A percentile compares a stretch with the other conserved stretches of the same genome.
These are phyloP conservation scores for Cyberlindnera nakhonratchasimensis DNA, from an alignment of 805 yeast species.

Conservation along the genomic window DNA sequence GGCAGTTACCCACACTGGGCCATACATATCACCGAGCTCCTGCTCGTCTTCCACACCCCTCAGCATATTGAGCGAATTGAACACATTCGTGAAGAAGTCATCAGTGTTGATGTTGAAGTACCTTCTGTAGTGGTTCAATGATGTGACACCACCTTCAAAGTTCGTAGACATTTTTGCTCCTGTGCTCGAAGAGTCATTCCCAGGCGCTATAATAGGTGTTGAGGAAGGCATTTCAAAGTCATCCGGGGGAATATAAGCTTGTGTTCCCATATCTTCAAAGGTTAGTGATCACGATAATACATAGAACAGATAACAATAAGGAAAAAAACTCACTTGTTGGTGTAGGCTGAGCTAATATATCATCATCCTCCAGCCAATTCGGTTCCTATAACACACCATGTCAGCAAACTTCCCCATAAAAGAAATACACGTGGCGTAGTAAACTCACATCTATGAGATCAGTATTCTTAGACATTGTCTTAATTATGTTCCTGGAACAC, in stretches of 20 bases:
- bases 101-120: conserved; percentile 68
- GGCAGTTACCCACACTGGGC: conserved; percentile 88
- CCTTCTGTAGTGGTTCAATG: conserved; percentile 56
- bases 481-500: too few species aligned
- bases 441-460: conserved; percentile 15
- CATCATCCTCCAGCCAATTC: conserved; percentile 27
- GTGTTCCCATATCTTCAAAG: conserved; percentile 22
- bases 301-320: too few species aligned
- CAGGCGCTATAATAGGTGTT: not conserved
- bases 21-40: conserved; percentile 68
- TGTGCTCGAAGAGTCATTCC: not conserved
- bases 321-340: not conserved
- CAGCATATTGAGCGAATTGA: conserved; percentile 56
- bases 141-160: conserved; percentile 45
- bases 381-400: conserved; percentile 3
- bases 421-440: not conserved
- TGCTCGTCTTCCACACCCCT: conserved; percentile 37
- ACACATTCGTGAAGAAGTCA: conserved; percentile 54
- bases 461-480: conserved; percentile 5
- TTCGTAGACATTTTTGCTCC: conserved; percentile 18
- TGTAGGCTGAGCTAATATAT: conserved; percentile 17
- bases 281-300: conserved; percentile 5
- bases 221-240: conserved; percentile 16
- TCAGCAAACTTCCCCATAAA: conserved; percentile 3
- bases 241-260: conserved; percentile 34